Evolutionary conservation across 139 green algal genomes (phyloP).

Genomic region (Spirogloea muscicola): DNA sequence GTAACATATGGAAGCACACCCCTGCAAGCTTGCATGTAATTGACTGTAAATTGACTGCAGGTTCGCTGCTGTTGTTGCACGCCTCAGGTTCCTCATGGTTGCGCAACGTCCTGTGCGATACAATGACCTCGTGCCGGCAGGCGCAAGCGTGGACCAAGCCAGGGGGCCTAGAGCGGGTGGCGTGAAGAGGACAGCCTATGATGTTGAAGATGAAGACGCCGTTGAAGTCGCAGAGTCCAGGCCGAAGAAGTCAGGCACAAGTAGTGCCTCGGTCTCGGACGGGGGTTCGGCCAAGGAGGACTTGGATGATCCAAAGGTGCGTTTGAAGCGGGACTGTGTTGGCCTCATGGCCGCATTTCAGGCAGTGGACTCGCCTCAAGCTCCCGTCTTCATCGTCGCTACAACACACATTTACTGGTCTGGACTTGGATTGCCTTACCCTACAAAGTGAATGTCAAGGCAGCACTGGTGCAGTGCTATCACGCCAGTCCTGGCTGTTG

Average conservation of each 20-base stretch:
- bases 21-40: background rate
- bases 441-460: no score
- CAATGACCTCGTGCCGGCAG: slow-evolving; percentile 20
- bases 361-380: no score
- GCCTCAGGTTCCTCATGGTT: background rate
- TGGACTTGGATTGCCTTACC: no score
- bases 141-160: no score
- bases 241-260: no score
- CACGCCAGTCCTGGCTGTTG: no score
- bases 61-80: no score
- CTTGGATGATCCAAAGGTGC: background rate
- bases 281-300: background rate
- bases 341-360: slow-evolving; percentile 29
- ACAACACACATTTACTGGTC: no score
- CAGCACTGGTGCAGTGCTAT: no score
- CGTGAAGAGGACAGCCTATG: background rate
- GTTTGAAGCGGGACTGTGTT: slow-evolving; percentile 34
- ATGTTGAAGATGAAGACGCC: background rate
- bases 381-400: no score
- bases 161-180: background rate
- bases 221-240: no score
- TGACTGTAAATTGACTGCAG: background rate
- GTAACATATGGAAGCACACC: background rate
- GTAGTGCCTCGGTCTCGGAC: no score
- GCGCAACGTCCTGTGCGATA: slow-evolving; percentile 6